Evolutionary conservation across 2,329 filamentous ascomycete genomes (phyloP).

Genomic region (Pseudogymnoascus sp.): DNA sequence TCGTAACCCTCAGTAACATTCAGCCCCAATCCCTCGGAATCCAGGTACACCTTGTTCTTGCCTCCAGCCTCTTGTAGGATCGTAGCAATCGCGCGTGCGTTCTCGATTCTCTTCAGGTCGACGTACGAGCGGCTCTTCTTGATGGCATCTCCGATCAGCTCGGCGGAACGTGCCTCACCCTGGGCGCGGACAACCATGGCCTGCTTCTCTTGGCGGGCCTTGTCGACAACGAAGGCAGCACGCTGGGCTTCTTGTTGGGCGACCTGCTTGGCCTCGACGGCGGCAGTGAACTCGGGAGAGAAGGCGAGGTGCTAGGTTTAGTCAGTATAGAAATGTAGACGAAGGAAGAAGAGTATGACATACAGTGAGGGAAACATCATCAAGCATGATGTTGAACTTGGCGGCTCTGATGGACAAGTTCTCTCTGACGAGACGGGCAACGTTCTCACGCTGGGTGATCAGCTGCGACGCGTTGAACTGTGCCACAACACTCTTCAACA

Average conservation of each 20-base stretch:
- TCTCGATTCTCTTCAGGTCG: constrained; percentile 96
- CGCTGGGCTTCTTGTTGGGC: constrained; percentile 91
- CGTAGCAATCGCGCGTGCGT: constrained; percentile 79
- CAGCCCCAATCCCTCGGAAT: constrained; percentile 81
- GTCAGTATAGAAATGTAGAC: constrained; percentile 5
- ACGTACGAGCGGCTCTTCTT: constrained; percentile 98
- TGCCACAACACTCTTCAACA: constrained; percentile 95
- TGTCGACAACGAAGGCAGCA: constrained; percentile 96
- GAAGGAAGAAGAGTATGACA: constrained; percentile 23
- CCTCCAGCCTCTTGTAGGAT: constrained; percentile 79
- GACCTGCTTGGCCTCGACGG: constrained; percentile 66
- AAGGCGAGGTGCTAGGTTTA: constrained; percentile 56
- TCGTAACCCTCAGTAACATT: constrained; percentile 60
- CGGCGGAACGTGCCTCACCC: constrained; percentile 95
- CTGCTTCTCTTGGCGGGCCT: constrained; percentile 98
- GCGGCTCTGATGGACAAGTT: constrained; percentile 86
- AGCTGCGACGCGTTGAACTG: constrained; percentile 98
- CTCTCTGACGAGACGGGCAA: constrained; percentile 82
- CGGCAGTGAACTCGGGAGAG: constrained; percentile 65
- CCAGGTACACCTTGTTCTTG: constrained; percentile 89
- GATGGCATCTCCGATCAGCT: constrained; percentile 97
- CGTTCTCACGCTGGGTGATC: constrained; percentile 98
- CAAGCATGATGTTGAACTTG: constrained; percentile 92
- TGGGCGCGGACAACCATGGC: constrained; percentile 96
- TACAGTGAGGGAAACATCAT: constrained; percentile 95